These are phyloP conservation scores for Suhomyces choctaworum DNA, from an alignment of 1,139 yeast genomes.

Conservation along the genomic window DNA sequence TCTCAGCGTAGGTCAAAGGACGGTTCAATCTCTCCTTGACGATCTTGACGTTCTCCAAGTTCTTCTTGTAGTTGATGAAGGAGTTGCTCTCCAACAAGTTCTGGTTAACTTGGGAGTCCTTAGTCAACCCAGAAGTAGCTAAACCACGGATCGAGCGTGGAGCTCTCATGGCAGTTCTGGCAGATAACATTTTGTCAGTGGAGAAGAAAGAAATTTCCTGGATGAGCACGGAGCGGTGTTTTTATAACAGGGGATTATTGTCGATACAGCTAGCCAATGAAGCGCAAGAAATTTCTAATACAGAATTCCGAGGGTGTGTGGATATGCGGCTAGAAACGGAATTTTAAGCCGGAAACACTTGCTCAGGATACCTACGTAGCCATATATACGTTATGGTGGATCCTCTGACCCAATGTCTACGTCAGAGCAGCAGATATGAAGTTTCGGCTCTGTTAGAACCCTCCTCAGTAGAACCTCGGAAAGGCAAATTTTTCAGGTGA, in stretches of 20 bases:
- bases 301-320: constrained; percentile 10
- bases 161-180: constrained; percentile 36
- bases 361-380: background rate
- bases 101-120: constrained; percentile 91
- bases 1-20: constrained; percentile 97
- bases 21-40: constrained; percentile 86
- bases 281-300: constrained; percentile 22
- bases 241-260: constrained; percentile 13
- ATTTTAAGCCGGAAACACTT: background rate
- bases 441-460: too few species aligned
- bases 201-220: constrained; percentile 8
- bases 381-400: background rate
- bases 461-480: constrained; percentile 9
- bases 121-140: constrained; percentile 75
- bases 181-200: constrained; percentile 37
- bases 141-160: constrained; percentile 60
- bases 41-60: constrained; percentile 79
- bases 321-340: background rate
- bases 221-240: constrained; percentile 10
- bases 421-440: too few species aligned
- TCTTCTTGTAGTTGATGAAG: constrained; percentile 75
- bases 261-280: constrained; percentile 19
- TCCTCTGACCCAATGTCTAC: too few species aligned
- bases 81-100: constrained; percentile 87
- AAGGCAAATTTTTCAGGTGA: constrained; percentile 13